These are phyloP conservation scores for Edaphochlamys debaryana DNA, from an alignment of 139 green algal genomes.

Conservation along the genomic window DNA sequence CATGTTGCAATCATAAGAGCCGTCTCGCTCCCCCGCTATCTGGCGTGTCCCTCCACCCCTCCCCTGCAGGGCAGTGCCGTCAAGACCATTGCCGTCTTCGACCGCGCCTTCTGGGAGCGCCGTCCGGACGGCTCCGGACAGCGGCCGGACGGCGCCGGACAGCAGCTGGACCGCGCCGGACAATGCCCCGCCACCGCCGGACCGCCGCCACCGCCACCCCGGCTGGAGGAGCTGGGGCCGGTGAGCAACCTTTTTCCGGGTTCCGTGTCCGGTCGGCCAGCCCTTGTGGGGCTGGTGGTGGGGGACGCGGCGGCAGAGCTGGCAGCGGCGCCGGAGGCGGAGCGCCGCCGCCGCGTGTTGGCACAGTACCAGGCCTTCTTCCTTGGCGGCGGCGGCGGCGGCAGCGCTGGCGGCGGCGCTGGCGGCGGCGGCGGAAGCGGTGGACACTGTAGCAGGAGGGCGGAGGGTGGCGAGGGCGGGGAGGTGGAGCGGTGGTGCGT, in stretches of 20 bases:
- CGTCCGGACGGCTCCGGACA: background rate
- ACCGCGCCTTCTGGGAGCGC: background rate
- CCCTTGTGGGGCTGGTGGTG: constrained; percentile 4
- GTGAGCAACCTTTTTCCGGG: constrained; percentile 15
- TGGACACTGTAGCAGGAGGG: too few species aligned
- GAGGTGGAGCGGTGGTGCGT: background rate
- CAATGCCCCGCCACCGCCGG: too few species aligned
- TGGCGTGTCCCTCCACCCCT: too few species aligned
- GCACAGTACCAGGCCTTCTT: constrained; percentile 3
- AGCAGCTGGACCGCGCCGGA: too few species aligned
- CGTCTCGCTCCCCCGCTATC: too few species aligned
- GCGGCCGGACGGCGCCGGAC: too few species aligned
- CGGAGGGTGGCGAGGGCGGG: too few species aligned
- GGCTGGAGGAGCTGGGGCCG: constrained; percentile 11
- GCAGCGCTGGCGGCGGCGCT: too few species aligned
- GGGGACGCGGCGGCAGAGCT: background rate
- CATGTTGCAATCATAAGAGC: too few species aligned
- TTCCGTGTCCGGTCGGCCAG: background rate
- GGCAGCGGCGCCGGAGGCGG: background rate
- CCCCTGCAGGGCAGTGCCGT: constrained; percentile 10
- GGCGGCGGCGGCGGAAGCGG: too few species aligned
- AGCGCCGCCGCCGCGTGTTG: background rate
- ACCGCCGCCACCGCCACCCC: too few species aligned
- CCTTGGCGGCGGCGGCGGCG: too few species aligned
- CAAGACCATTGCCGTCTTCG: constrained; percentile 13